phyloP scores from a whole-genome alignment of 148 eudicot genomes.

The Limonium bicolor region DNA sequence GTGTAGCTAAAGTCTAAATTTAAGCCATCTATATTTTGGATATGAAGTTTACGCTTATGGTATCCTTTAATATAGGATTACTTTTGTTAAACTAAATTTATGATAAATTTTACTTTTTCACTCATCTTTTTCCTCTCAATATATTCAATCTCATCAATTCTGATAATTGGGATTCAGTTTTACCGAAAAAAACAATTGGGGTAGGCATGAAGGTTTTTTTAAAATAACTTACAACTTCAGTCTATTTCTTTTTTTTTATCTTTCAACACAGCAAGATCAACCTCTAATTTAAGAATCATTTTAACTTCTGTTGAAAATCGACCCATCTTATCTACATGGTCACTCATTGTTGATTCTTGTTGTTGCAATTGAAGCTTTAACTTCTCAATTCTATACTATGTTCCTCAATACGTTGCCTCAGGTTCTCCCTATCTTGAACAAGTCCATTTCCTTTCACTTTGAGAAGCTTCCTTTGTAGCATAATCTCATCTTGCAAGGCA shows the following conservation, averaged over 20 bases:
- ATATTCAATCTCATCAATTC: too few species aligned
- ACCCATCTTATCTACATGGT: constrained; percentile 32
- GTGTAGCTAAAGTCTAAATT: too few species aligned
- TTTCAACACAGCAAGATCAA: constrained; percentile 33
- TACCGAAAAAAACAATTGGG: too few species aligned
- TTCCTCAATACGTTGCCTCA: constrained; percentile 59
- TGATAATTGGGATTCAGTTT: too few species aligned
- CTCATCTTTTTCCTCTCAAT: too few species aligned
- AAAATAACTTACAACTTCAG: too few species aligned
- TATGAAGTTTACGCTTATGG: too few species aligned
- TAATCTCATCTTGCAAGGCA: constrained; percentile 37
- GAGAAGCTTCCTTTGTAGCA: constrained; percentile 28
- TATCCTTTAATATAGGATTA: too few species aligned
- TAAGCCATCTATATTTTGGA: too few species aligned
- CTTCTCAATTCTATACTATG: constrained; percentile 57
- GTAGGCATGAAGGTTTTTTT: too few species aligned
- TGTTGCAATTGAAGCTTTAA: constrained; percentile 47
- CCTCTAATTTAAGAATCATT: constrained; percentile 45
- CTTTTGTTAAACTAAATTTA: too few species aligned
- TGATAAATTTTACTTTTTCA: too few species aligned
- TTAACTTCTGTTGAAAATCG: constrained; percentile 41
- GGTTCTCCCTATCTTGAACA: constrained; percentile 81
- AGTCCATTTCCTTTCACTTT: constrained; percentile 80
- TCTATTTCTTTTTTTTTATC: constrained; percentile 52
- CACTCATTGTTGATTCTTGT: constrained; percentile 24